Conservation (phyloP, 169 alveolate species). For the Babesia gibsoni region DNA sequence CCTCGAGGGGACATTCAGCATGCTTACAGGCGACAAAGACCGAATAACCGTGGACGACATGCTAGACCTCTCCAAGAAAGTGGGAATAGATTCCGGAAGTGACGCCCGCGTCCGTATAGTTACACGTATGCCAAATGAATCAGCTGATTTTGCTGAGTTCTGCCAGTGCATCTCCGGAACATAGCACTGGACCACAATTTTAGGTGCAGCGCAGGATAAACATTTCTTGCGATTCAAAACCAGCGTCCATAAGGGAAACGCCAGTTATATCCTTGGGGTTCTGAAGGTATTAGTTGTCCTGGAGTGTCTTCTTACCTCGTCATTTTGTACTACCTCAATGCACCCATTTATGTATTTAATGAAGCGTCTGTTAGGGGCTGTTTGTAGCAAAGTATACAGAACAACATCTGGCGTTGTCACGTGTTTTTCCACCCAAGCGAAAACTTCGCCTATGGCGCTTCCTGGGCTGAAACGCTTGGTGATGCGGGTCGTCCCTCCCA, state of each 20-base stretch:
- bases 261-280: conserved; percentile 26
- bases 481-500: conserved; percentile 24
- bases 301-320: conserved; percentile 1
- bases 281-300: background rate
- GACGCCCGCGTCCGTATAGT: conserved; percentile 45
- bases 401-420: conserved; percentile 10
- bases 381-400: conserved; percentile 43
- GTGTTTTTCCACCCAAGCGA: conserved; percentile 50
- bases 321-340: conserved; percentile 27
- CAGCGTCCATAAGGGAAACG: conserved; percentile 19
- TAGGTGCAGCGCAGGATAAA: conserved; percentile 37
- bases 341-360: conserved; percentile 54
- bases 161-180: conserved; percentile 31
- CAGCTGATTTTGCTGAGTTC: conserved; percentile 39
- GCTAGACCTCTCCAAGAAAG: conserved; percentile 25
- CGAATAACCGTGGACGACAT: conserved; percentile 45
- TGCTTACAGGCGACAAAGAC: conserved; percentile 37
- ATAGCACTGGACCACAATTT: background rate
- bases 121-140: conserved; percentile 48
- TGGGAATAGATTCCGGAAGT: conserved; percentile 26
- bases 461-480: conserved; percentile 37
- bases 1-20: conserved; percentile 29
- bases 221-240: conserved; percentile 51
- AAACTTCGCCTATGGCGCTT: conserved; percentile 18
- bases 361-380: conserved; percentile 40